These are phyloP conservation scores for Heterobasidion parviporum DNA, from an alignment of 1,284 basidiomycete species.

Conservation along the genomic window DNA sequence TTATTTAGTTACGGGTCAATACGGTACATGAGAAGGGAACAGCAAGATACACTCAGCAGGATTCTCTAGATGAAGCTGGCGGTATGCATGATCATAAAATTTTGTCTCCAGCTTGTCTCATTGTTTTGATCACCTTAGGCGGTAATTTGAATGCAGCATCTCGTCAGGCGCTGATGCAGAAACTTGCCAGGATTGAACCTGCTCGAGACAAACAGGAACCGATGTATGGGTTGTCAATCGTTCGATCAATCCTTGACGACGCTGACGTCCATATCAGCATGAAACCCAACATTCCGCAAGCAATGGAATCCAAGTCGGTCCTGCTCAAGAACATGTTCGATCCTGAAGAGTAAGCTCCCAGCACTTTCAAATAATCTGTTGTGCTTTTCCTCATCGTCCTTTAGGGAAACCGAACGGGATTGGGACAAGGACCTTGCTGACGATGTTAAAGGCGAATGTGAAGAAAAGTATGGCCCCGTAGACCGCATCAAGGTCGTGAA, in stretches of 20 bases:
- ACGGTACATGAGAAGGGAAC: constrained; percentile 87
- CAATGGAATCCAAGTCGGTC: constrained; percentile 79
- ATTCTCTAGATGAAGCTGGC: constrained; percentile 78
- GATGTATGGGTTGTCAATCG: constrained; percentile 34
- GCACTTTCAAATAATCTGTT: neutral
- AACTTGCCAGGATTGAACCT: constrained; percentile 88
- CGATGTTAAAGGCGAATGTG: constrained; percentile 92
- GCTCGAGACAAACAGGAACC: constrained; percentile 42
- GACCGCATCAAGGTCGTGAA: constrained; percentile 88
- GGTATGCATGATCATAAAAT: constrained; percentile 32
- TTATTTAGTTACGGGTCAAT: constrained; percentile 71
- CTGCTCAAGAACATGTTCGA: constrained; percentile 95
- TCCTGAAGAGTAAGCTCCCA: constrained; percentile 74
- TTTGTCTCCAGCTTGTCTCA: neutral
- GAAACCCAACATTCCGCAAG: constrained; percentile 64
- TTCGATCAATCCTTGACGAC: constrained; percentile 8
- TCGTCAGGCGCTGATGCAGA: constrained; percentile 97
- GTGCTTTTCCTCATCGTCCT: constrained; percentile 3
- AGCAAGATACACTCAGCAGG: constrained; percentile 63
- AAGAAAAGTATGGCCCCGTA: constrained; percentile 85
- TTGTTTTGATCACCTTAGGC: constrained; percentile 31
- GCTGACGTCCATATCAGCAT: constrained; percentile 28
- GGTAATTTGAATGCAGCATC: constrained; percentile 93
- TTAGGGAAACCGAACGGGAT: constrained; percentile 87
- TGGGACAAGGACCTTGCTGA: constrained; percentile 97